Evolutionary conservation across 2,329 filamentous ascomycete species (phyloP).

Genomic region (Clonostachys chloroleuca): DNA sequence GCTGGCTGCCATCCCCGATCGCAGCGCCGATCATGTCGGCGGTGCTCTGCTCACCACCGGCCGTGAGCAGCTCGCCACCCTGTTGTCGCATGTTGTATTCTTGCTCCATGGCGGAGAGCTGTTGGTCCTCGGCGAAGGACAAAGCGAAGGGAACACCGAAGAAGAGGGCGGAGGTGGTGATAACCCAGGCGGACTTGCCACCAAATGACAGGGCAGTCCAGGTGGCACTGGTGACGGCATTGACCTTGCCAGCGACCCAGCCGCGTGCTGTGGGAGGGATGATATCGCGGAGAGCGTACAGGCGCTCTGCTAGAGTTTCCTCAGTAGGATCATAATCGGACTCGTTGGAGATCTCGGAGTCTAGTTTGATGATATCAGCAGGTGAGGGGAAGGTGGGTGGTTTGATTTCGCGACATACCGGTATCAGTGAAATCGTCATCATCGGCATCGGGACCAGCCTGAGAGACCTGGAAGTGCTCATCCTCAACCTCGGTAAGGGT

Average conservation of each 20-base stretch:
- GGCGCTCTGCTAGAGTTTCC: constrained; percentile 62
- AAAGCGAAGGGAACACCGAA: constrained; percentile 91
- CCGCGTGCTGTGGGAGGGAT: constrained; percentile 68
- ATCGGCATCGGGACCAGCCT: constrained; percentile 70
- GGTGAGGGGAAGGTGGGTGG: not conserved
- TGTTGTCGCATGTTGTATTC: constrained; percentile 95
- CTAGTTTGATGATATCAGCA: constrained; percentile 29
- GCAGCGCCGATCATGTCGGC: constrained; percentile 44
- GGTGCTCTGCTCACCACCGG: constrained; percentile 34
- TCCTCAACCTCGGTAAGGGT: constrained; percentile 96
- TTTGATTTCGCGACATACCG: constrained; percentile 50
- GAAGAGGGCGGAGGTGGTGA: constrained; percentile 85
- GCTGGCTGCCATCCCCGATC: constrained; percentile 30
- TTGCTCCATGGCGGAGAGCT: constrained; percentile 95
- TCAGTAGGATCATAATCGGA: constrained; percentile 60
- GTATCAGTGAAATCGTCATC: constrained; percentile 93
- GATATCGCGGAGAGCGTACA: constrained; percentile 72
- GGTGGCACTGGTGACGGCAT: constrained; percentile 42
- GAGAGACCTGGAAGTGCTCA: constrained; percentile 79
- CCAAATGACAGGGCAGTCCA: constrained; percentile 62
- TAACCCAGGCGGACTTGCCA: constrained; percentile 85
- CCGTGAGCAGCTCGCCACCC: constrained; percentile 66
- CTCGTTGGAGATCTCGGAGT: constrained; percentile 81
- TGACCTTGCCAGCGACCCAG: constrained; percentile 58
- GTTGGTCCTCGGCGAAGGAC: constrained; percentile 92